Evolutionary conservation across 805 yeast species (phyloP), one percentile per base, ranked within the genome.

Genomic region (Candida boleticola): DNA sequence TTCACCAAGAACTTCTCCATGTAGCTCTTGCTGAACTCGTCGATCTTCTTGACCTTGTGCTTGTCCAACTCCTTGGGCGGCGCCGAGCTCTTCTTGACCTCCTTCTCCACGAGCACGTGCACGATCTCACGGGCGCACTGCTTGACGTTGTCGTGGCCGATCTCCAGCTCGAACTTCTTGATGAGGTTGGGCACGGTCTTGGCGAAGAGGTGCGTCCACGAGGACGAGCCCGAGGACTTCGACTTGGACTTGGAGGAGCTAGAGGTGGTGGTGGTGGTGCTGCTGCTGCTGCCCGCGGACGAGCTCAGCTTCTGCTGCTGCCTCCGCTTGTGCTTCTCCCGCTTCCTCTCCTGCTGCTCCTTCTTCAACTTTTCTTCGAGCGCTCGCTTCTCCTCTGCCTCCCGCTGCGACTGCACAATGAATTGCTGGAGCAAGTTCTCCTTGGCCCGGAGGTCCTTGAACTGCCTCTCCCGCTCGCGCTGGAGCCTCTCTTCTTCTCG

Each of bases 111-210:
- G 34, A 93, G 66, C 0, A 70, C 63, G 48, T 80, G 76, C 4
- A 83, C 89, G 43, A 92, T 79, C 38, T 89, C 96, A 46, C 80
- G 77, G 2, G 96, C 87, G 62, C 89, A 84, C 29, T 74, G 74
- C 63, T 90, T 92, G 39, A 88, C 55, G 42, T 79, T 73, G 3
- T 85, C 95, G 44, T 79, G 81, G 3, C 89, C 89, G 18, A 92
- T 69, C 41, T 80, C 82, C 2, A 69, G 57, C 49, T 79, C 83
- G 59, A 84, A 79, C 50, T 77, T 79, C 49, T 81, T 80, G 41
- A 90, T 71, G 55, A 85, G 61, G 53, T 89, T 89, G 7, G 97
- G 97, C 9, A 92, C 85, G 51, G 79, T 71, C 13, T 73, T 63
- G 1, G 97, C 97, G 57, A 92, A 79, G 25, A 68, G 49, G 31